Conservation (phyloP, 192 early-diverging fungal species). For the Borealophlyctis nickersoniae region DNA sequence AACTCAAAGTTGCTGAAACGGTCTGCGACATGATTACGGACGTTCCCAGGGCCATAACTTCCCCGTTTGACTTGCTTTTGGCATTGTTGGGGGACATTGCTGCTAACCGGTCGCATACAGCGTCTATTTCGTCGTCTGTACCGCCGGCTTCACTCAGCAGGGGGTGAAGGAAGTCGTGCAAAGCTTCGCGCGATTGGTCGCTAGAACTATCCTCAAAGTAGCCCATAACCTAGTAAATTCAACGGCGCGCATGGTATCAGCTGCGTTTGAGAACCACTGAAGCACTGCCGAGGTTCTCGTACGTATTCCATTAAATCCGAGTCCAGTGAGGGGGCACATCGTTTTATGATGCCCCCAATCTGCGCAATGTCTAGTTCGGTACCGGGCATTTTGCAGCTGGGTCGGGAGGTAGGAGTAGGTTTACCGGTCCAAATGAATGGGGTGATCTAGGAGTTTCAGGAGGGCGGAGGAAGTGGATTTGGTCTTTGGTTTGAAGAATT, state of each 20-base stretch:
- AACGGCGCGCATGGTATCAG: not conserved
- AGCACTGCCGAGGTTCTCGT: too few relatives aligned
- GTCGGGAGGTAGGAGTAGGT: too few relatives aligned
- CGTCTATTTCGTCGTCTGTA: slow-evolving; percentile 53
- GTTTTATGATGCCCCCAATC: slow-evolving; percentile 17
- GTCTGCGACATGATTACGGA: slow-evolving; percentile 69
- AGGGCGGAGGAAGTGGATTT: too few relatives aligned
- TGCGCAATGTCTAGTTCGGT: not conserved
- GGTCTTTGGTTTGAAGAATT: too few relatives aligned
- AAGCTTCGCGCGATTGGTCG: slow-evolving; percentile 37
- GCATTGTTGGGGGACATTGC: slow-evolving; percentile 42
- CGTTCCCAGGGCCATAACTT: slow-evolving; percentile 58
- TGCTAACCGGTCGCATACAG: slow-evolving; percentile 69
- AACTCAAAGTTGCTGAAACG: slow-evolving; percentile 48
- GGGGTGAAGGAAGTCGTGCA: slow-evolving; percentile 49
- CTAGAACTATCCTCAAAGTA: slow-evolving; percentile 47
- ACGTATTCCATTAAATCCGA: slow-evolving; percentile 30
- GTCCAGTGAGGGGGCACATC: slow-evolving; percentile 21
- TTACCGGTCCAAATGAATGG: too few relatives aligned
- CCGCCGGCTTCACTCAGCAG: slow-evolving; percentile 35
- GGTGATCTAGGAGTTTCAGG: too few relatives aligned
- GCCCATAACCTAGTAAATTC: slow-evolving; percentile 28
- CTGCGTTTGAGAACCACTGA: not conserved
- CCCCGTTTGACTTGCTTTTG: slow-evolving; percentile 31
- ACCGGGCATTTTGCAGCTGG: not conserved